Evolutionary conservation across 495 filamentous ascomycete genomes (phyloP), one percentile per base, ranked within the genome.

Genomic region (Penicillium egyptiacum): DNA sequence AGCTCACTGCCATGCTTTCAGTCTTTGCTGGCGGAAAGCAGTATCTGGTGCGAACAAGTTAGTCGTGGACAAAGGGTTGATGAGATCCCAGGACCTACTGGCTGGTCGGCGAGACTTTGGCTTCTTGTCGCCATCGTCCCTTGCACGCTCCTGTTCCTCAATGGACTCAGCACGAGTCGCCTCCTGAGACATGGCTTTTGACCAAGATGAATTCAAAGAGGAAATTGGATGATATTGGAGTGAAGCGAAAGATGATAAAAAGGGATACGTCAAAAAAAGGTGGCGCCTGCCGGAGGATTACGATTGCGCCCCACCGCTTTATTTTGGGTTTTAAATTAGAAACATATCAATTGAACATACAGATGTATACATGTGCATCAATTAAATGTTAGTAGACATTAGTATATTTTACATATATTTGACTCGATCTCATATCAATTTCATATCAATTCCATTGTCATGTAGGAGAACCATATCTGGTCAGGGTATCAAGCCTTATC

Each of bases 1-100:
- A 54, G 76, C 87, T 77, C 75, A 92, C 86, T 96, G 92, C 92
- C 92, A 96, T 72, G 92, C 92, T 74, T 96, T 95, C 64, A 96
- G 67, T 65, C 92, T 83, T 65, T 96, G 92, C 68, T 96, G 92
- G 56, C 92, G 83, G 67, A 96, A 96, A 23, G 92, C 91, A 50
- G 91, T 96, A 78, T 96, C 89, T 92, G 63, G 31, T 19, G 48
- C 12, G 19, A 16, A 10, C 8, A 23, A 47, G 45, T 46, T 33
- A 43, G 55, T 50, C 26, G 28, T 17, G 5, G 39, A n/a, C 22
- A 22, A 22, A 41, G 25, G 37, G 40, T 31, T 48, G 25, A 46
- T 31, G 37, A 17, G 43, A 39, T 47, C 40, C 16, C 26, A 37
- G 20, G 23, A 68, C 88, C 73, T 73, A 91, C 88, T 96, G 68